Conservation (phyloP, 495 filamentous ascomycete species). For the Amorphotheca resinae region DNA sequence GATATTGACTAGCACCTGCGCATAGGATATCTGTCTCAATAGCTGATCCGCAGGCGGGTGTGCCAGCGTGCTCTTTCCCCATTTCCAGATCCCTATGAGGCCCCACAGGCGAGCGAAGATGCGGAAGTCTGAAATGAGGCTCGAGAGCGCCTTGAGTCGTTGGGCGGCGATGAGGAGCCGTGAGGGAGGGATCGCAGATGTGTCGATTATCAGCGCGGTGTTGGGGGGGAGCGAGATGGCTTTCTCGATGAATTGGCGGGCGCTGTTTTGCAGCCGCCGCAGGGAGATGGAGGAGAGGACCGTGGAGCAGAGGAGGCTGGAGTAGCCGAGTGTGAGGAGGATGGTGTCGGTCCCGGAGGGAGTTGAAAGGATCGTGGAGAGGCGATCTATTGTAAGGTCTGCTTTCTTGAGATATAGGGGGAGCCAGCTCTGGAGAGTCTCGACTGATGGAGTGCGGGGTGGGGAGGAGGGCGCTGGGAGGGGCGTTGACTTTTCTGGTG, state of each 20-base stretch:
- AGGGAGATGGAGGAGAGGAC: conserved; percentile 23
- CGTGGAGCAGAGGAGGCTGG: conserved; percentile 36
- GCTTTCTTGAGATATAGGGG: conserved; percentile 25
- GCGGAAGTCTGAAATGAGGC: conserved; percentile 48
- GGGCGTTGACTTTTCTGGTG: conserved; percentile 10
- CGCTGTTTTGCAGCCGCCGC: conserved; percentile 3
- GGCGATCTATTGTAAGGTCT: conserved; percentile 38
- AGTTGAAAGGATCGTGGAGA: conserved; percentile 43
- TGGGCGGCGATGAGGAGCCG: conserved; percentile 25
- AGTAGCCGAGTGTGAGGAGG: conserved; percentile 53
- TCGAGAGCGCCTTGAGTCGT: conserved; percentile 35
- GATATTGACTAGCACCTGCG: conserved; percentile 55
- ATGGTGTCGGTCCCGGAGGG: conserved; percentile 48
- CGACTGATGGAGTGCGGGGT: conserved; percentile 5
- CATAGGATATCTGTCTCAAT: conserved; percentile 34
- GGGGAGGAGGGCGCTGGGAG: conserved; percentile 11
- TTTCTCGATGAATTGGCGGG: conserved; percentile 12
- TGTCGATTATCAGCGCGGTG: conserved; percentile 14
- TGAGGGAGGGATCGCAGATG: conserved; percentile 27
- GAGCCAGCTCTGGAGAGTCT: conserved; percentile 16
- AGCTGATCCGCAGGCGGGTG: conserved; percentile 29
- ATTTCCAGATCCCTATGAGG: conserved; percentile 63
- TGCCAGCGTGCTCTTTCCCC: conserved; percentile 45
- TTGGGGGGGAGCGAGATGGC: conserved; percentile 15
- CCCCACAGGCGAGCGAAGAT: conserved; percentile 71